Percentiles rank a stretch among this genome's conserved stretches.
Evolutionary conservation across 2,329 filamentous ascomycete genomes (phyloP).

Genomic region (Exophiala alcalophila): DNA sequence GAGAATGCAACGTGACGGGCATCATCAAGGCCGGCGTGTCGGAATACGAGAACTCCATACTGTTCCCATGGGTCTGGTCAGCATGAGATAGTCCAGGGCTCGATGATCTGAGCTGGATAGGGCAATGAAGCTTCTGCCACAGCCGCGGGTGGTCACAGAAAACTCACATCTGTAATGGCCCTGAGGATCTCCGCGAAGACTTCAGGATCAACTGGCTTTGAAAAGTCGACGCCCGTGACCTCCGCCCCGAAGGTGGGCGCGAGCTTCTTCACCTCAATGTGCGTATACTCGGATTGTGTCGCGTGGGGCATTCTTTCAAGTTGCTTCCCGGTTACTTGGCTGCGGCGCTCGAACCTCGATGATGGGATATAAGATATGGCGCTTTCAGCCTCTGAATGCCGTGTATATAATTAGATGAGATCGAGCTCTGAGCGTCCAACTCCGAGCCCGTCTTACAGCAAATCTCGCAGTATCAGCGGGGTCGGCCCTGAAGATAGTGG

Average conservation of each 20-base stretch:
- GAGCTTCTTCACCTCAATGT: constrained; percentile 36
- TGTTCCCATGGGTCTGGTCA: no score
- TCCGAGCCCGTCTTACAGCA: no score
- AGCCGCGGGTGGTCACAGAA: no score
- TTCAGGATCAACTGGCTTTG: constrained; percentile 34
- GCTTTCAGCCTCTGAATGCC: not conserved
- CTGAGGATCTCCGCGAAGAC: constrained; percentile 38
- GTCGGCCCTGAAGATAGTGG: no score
- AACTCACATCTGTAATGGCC: constrained; percentile 38
- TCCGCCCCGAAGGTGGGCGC: constrained; percentile 41
- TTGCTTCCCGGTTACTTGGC: not conserved
- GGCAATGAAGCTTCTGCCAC: no score
- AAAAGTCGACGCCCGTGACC: constrained; percentile 39
- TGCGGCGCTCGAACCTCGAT: not conserved
- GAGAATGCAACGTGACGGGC: constrained; percentile 52
- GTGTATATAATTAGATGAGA: not conserved
- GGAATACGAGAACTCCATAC: constrained; percentile 55
- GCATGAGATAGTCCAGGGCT: no score
- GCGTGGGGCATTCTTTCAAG: constrained; percentile 26
- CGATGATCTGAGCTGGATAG: not conserved
- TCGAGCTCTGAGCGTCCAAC: no score
- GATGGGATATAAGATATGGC: not conserved
- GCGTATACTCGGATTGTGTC: constrained; percentile 31
- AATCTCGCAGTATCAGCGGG: no score
- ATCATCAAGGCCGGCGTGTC: constrained; percentile 51